Percentiles rank a stretch among this genome's conserved stretches.
These are phyloP conservation scores for Aspergillus glaucus DNA, from an alignment of 2,329 filamentous ascomycete species.

Conservation along the genomic window DNA sequence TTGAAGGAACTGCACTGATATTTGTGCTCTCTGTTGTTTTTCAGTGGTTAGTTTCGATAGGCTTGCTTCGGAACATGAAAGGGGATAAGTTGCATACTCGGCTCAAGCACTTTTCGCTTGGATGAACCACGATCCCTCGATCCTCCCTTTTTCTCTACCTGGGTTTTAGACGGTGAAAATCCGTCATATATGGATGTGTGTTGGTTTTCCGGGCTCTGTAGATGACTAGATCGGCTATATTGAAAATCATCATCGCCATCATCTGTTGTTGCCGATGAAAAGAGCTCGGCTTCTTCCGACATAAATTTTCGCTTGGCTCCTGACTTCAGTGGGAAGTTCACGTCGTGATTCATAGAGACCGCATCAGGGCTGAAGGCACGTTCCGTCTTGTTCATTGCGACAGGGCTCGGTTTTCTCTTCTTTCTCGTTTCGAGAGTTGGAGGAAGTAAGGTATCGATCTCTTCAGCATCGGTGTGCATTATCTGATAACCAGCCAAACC, in stretches of 20 bases:
- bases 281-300: slow-evolving; percentile 44
- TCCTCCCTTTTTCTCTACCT: slow-evolving; percentile 10
- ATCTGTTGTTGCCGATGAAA: background rate
- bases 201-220: slow-evolving; percentile 8
- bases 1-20: slow-evolving; percentile 33
- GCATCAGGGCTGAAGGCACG: slow-evolving; percentile 1
- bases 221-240: slow-evolving; percentile 23
- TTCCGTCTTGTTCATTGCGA: background rate
- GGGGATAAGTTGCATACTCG: slow-evolving; percentile 29
- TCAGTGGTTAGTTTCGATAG: slow-evolving; percentile 9
- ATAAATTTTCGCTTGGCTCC: slow-evolving; percentile 55
- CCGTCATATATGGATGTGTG: slow-evolving; percentile 6
- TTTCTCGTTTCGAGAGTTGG: slow-evolving; percentile 27
- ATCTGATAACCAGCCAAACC: slow-evolving; percentile 2
- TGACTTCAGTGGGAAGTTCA: slow-evolving; percentile 31
- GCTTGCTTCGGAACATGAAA: background rate
- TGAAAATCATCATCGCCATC: slow-evolving; percentile 28
- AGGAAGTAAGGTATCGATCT: slow-evolving; percentile 17
- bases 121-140: slow-evolving; percentile 9
- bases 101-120: slow-evolving; percentile 34
- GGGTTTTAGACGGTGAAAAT: slow-evolving; percentile 11
- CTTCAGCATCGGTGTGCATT: slow-evolving; percentile 5
- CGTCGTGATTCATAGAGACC: slow-evolving; percentile 1
- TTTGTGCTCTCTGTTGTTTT: slow-evolving; percentile 43
- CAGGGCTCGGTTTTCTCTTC: slow-evolving; percentile 16